Percentiles rank a stretch among this genome's conserved stretches.
These are phyloP conservation scores for Coprinellus aureogranulatus DNA, from an alignment of 768 basidiomycete genomes.

Conservation along the genomic window DNA sequence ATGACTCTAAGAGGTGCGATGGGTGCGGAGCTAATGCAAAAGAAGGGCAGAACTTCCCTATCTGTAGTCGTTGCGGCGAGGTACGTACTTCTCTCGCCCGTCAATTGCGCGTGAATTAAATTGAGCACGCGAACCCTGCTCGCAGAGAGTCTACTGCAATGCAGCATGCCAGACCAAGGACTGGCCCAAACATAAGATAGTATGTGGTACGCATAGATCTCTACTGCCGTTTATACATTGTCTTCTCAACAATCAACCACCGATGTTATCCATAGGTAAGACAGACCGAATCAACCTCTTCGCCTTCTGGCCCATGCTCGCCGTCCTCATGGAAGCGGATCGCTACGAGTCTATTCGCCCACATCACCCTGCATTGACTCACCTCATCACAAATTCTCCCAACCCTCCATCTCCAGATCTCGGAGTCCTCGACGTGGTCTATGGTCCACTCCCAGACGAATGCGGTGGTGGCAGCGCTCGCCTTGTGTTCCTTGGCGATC, in stretches of 20 bases:
- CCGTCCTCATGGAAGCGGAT: slow-evolving; percentile 21
- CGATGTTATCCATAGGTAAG: slow-evolving; percentile 17
- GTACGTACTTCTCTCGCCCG: background rate
- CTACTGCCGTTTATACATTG: background rate
- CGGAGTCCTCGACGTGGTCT: too few relatives aligned
- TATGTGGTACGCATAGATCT: slow-evolving; percentile 30
- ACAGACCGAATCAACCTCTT: slow-evolving; percentile 34
- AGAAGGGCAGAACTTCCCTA: background rate
- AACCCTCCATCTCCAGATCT: background rate
- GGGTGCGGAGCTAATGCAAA: too few relatives aligned
- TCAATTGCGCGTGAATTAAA: background rate
- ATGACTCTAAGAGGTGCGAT: too few relatives aligned
- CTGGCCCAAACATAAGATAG: slow-evolving; percentile 27
- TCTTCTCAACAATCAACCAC: background rate
- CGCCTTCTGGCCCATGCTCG: slow-evolving; percentile 32
- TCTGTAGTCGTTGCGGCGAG: background rate
- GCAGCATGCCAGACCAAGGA: slow-evolving; percentile 28
- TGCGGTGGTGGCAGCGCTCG: slow-evolving; percentile 23
- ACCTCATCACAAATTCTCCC: slow-evolving; percentile 26
- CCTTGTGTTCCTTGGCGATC: slow-evolving; percentile 28
- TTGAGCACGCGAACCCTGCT: background rate
- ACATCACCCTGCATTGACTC: slow-evolving; percentile 22
- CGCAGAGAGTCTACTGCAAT: slow-evolving; percentile 31
- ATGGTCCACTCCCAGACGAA: slow-evolving; percentile 1
- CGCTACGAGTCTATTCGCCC: slow-evolving; percentile 16